phyloP scores from a whole-genome alignment of 83 land plant species.

The Thuja plicata region DNA sequence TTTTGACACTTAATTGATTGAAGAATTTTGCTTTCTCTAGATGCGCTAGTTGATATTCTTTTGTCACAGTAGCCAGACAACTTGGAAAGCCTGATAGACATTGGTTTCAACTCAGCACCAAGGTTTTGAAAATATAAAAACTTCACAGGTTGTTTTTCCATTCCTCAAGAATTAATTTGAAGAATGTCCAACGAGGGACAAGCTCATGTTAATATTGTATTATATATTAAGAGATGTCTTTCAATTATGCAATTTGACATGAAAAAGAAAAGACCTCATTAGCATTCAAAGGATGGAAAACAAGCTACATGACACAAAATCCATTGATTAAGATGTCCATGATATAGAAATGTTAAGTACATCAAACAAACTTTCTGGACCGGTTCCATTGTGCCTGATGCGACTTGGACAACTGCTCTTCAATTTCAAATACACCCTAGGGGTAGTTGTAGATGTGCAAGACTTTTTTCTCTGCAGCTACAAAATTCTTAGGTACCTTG shows the following conservation, averaged over 20 bases:
- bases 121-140: not conserved
- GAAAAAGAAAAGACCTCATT: not conserved
- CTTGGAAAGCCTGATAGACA: not conserved
- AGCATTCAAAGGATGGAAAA: not conserved
- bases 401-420: not conserved
- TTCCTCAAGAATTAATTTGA: not conserved
- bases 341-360: not conserved
- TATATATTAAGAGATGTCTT: not conserved
- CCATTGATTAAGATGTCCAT: not conserved
- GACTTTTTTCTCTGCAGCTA: not conserved
- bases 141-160: not conserved
- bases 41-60: not conserved
- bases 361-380: not conserved
- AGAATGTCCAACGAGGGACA: not conserved
- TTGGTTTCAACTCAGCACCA: not conserved
- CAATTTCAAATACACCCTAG: not conserved
- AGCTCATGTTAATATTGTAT: too few species aligned
- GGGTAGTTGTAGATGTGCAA: not conserved
- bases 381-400: not conserved
- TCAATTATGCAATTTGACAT: not conserved
- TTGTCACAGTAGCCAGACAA: not conserved
- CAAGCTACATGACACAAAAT: not conserved
- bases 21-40: not conserved
- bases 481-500: not conserved
- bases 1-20: not conserved